Evolutionary conservation across 2,329 filamentous ascomycete species (phyloP), one percentile per base, ranked within the genome.

Genomic region (Orbilia quercus): DNA sequence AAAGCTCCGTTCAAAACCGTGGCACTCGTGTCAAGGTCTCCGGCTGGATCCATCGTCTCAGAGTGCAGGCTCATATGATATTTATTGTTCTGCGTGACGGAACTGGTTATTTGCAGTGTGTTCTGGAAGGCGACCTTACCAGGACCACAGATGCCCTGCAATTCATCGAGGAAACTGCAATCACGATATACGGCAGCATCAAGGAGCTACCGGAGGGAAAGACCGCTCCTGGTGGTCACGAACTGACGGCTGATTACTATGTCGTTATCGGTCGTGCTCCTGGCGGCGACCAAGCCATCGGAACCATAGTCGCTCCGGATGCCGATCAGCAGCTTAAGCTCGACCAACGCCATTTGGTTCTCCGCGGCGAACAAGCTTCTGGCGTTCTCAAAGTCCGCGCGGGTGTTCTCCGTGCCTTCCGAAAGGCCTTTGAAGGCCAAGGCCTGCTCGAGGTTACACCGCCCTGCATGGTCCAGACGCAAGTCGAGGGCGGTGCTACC

Each of bases 71-170:
- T 82, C 89, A 91, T 79, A 87, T 91, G 75, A 89, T 92, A 64
- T 97, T 96, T 82, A 85, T 96, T 79, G 94, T 90, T n/a, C 83
- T 96, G 75, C 85, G 89, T 75, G 91, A 96, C 79, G 93, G 93
- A 69, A 91, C 93, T 79, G 91, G 90, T 60, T 89, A 89, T 79
- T 84, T 98, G 80, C 92, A 96, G 84, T 93, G 91, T 79, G 86
- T 96, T 75, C 83, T 97, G 76, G 86, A 88, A 63, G 81, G 84
- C 1, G 85, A 92, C 75, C 85, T 98, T 77, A 90, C 91, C 76
- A 92, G 92, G 84, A 94, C 91, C n/a, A 96, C 96, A 83, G 92
- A 96, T 79, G 91, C 91, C 75, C 84, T 96, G 77, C 92, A 90
- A 22, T 86, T 97, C 77, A 91, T 91, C 31, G 88, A 90, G 75